Conservation (phyloP, 2,329 filamentous ascomycete species). For the Diplocarpon mali region DNA sequence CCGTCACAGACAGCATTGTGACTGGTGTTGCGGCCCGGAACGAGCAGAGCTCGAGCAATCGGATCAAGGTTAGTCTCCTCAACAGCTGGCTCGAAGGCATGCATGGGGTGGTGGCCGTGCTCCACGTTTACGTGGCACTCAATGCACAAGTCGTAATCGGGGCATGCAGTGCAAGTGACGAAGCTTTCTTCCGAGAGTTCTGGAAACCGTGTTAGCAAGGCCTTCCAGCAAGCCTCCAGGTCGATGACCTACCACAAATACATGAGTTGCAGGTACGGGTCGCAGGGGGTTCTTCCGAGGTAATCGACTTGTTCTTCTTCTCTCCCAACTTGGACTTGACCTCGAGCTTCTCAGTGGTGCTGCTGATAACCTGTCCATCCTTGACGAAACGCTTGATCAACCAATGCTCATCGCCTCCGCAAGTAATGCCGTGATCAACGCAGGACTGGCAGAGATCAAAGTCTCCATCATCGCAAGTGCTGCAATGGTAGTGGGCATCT, state of each 20-base stretch:
- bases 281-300: constrained; percentile 15
- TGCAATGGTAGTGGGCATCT: constrained; percentile 86
- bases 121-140: constrained; percentile 62
- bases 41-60: constrained; percentile 56
- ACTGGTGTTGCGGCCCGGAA: constrained; percentile 65
- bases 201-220: constrained; percentile 22
- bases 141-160: constrained; percentile 88
- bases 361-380: constrained; percentile 69
- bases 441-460: constrained; percentile 85
- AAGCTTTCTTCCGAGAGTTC: constrained; percentile 63
- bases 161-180: constrained; percentile 73
- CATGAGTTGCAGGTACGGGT: constrained; percentile 52
- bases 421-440: constrained; percentile 63
- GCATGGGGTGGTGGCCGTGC: constrained; percentile 86
- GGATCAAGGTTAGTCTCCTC: constrained; percentile 49
- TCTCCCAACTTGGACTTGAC: constrained; percentile 36
- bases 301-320: constrained; percentile 10
- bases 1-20: constrained; percentile 92
- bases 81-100: constrained; percentile 63
- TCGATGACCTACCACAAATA: constrained; percentile 40
- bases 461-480: constrained; percentile 83
- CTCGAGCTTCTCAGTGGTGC: constrained; percentile 70
- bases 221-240: neutral
- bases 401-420: constrained; percentile 75
- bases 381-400: constrained; percentile 82